phyloP scores from a whole-genome alignment of 1,284 basidiomycete species.

The Ustilago trichophora region DNA sequence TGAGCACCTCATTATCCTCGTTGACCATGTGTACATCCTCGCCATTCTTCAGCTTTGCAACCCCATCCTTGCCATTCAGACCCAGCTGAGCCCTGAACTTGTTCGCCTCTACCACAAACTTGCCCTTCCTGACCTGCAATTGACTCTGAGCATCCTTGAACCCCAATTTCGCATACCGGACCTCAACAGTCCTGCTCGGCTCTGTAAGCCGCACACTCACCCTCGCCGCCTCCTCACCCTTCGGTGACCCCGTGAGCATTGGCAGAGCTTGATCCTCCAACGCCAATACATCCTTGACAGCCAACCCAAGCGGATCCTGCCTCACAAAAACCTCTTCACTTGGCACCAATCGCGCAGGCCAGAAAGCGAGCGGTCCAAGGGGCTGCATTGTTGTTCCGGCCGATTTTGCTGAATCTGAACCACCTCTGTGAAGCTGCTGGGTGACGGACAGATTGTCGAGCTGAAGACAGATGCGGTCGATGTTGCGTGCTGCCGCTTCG shows the following conservation, averaged over 20 bases:
- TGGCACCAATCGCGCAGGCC: constrained; percentile 21
- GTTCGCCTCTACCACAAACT: neutral
- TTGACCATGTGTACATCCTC: constrained; percentile 25
- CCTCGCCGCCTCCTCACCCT: neutral
- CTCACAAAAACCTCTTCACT: constrained; percentile 15
- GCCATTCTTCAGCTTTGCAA: too few relatives aligned
- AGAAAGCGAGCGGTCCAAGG: constrained; percentile 33
- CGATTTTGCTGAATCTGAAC: too few relatives aligned
- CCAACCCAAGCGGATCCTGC: constrained; percentile 11
- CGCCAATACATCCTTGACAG: constrained; percentile 5
- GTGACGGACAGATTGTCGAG: constrained; percentile 36
- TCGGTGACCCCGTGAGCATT: constrained; percentile 2
- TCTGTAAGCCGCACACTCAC: constrained; percentile 2
- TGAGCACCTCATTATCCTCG: constrained; percentile 53
- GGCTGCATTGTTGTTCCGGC: constrained; percentile 24
- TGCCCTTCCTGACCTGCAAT: constrained; percentile 15
- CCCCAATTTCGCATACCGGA: constrained; percentile 12
- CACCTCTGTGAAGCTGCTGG: constrained; percentile 4
- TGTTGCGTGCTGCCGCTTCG: constrained; percentile 9
- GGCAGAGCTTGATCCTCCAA: constrained; percentile 26
- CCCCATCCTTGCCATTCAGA: too few relatives aligned
- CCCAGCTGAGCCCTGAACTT: neutral
- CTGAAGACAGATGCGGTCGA: constrained; percentile 33
- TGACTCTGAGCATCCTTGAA: constrained; percentile 22
- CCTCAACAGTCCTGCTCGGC: constrained; percentile 27